Evolutionary conservation across 208 protist species (phyloP).

Genomic region (Leishmania martiniquensis): DNA sequence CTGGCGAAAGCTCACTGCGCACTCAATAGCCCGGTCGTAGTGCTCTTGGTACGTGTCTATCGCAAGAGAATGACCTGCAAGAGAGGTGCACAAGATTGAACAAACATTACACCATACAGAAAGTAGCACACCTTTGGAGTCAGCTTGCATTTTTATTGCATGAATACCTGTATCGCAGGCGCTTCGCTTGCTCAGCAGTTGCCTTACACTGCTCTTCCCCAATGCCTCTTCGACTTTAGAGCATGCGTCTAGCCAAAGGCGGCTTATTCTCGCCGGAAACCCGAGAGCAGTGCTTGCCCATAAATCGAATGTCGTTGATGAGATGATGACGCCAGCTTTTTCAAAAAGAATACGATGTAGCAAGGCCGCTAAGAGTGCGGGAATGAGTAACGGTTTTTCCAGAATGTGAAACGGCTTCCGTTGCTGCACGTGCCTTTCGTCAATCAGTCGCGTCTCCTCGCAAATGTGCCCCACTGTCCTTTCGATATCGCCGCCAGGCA

Average conservation of each 20-base stretch:
- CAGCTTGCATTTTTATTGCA: constrained; percentile 14
- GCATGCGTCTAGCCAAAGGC: constrained; percentile 21
- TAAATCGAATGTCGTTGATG: constrained; percentile 21
- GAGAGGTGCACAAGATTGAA: background rate
- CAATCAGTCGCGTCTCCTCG: constrained; percentile 33
- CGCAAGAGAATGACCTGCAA: background rate
- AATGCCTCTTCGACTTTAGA: constrained; percentile 15
- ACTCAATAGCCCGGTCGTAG: constrained; percentile 1
- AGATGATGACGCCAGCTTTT: constrained; percentile 29
- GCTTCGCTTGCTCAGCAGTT: background rate
- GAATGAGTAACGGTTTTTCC: constrained; percentile 30
- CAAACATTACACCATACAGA: constrained; percentile 14
- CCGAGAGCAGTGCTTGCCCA: constrained; percentile 19
- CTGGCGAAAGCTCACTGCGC: background rate
- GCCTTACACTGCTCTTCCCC: background rate
- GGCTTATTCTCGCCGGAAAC: constrained; percentile 7
- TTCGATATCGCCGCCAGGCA: background rate
- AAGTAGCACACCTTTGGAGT: constrained; percentile 4
- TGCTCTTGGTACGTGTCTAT: background rate
- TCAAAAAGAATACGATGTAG: constrained; percentile 25
- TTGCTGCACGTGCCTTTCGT: constrained; percentile 23
- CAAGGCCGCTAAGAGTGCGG: constrained; percentile 33
- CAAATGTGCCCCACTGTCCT: constrained; percentile 8
- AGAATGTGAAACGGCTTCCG: constrained; percentile 19
- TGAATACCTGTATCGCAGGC: constrained; percentile 17